phyloP scores from a whole-genome alignment of 176 grass and related monocot genomes.

The Avena eriantha region DNA sequence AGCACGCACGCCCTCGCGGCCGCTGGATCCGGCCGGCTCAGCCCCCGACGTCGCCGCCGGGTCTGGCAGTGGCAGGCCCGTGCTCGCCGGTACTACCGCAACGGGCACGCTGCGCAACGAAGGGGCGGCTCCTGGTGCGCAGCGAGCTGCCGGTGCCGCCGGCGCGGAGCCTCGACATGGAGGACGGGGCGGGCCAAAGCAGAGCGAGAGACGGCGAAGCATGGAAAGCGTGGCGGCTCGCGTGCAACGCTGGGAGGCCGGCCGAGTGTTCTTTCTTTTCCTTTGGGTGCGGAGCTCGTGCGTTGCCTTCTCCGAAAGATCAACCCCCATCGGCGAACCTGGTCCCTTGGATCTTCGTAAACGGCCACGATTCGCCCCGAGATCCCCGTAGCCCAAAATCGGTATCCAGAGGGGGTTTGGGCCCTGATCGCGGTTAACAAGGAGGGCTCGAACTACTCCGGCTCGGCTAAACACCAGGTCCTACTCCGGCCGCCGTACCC shows the following conservation, averaged over 20 bases:
- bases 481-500: conserved; percentile 13
- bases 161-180: background rate
- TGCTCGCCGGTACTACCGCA: background rate
- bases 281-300: background rate
- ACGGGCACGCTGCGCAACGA: background rate
- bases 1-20: background rate
- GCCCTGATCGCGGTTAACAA: background rate
- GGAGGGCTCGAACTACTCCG: background rate
- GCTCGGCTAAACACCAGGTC: background rate
- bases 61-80: background rate
- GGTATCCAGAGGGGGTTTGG: background rate
- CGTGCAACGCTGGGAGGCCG: background rate
- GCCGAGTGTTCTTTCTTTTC: background rate
- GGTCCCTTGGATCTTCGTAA: background rate
- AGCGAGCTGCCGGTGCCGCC: background rate
- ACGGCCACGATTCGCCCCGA: background rate
- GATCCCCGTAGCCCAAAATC: background rate
- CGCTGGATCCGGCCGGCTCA: conserved; percentile 8
- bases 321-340: background rate
- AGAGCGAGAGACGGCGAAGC: conserved; percentile 18
- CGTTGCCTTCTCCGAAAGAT: background rate
- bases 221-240: conserved; percentile 1
- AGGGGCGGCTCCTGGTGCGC: background rate
- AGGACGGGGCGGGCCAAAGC: background rate
- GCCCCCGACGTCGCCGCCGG: background rate